These are phyloP conservation scores for Lachancea sp. DNA, from an alignment of 805 yeast genomes.

Conservation along the genomic window DNA sequence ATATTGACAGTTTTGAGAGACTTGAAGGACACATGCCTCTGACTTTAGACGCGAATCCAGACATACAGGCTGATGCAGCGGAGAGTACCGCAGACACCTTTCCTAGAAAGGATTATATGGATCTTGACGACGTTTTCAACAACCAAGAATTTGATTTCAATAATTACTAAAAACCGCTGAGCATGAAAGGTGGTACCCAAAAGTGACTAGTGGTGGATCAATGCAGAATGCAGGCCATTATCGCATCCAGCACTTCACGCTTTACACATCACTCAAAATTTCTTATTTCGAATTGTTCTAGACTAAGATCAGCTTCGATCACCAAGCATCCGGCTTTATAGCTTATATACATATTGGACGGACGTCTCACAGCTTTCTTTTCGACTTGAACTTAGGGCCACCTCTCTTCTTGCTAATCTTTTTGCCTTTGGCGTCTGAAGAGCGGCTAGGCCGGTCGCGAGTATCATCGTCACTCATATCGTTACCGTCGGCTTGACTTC, in stretches of 20 bases:
- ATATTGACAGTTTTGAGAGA: constrained; percentile 3
- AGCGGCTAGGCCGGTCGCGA: constrained; percentile 27
- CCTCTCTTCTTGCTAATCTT: constrained; percentile 26
- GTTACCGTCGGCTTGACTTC: constrained; percentile 45
- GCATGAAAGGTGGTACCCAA: background rate
- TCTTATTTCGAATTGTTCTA: too few species aligned
- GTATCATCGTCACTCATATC: constrained; percentile 48
- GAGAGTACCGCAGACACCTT: constrained; percentile 29
- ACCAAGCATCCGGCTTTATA: constrained; percentile 1
- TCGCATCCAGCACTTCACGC: background rate
- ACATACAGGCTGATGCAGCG: constrained; percentile 23
- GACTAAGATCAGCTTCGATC: too few species aligned
- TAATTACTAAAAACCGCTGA: background rate
- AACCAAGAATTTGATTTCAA: constrained; percentile 1
- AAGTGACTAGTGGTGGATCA: background rate
- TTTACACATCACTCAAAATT: background rate
- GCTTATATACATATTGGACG: background rate
- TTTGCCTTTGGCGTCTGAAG: constrained; percentile 17
- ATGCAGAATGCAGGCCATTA: constrained; percentile 3
- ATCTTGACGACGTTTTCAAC: constrained; percentile 13
- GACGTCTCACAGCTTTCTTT: constrained; percentile 12
- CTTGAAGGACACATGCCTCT: constrained; percentile 1
- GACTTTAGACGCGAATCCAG: background rate
- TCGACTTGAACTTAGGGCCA: constrained; percentile 26
- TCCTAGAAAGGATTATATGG: constrained; percentile 30